Evolutionary conservation across 306 rosid genomes (phyloP).

Genomic region (Pachyrhizus erosus): DNA sequence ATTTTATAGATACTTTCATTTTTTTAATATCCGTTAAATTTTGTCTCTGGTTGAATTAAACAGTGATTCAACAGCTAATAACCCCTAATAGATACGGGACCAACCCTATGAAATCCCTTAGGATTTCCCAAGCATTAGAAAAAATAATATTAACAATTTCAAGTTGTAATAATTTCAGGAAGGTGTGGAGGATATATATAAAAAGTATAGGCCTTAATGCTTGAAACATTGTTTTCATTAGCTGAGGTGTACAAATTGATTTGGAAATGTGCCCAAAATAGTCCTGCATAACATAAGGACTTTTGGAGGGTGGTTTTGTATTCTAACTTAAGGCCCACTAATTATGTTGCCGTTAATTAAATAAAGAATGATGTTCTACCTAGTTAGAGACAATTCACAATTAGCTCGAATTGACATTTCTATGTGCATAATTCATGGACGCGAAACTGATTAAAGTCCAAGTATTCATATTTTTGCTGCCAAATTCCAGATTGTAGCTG

Average conservation of each 20-base stretch:
- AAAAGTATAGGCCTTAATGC: background rate
- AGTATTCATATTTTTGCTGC: background rate
- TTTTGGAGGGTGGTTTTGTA: background rate
- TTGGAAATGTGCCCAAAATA: conserved; percentile 35
- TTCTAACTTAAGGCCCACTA: conserved; percentile 8
- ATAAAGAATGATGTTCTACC: conserved; percentile 17
- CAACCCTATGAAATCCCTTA: conserved; percentile 25
- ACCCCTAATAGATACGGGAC: conserved; percentile 37
- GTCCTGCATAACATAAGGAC: conserved; percentile 19
- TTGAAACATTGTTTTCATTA: conserved; percentile 25
- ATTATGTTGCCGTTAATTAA: background rate
- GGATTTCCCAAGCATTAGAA: background rate
- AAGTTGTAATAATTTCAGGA: conserved; percentile 32
- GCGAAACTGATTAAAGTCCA: background rate
- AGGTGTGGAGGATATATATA: background rate
- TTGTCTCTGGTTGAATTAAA: conserved; percentile 12
- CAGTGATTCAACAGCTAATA: conserved; percentile 22
- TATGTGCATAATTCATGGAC: conserved; percentile 23
- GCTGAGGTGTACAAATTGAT: conserved; percentile 18
- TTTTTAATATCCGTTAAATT: background rate
- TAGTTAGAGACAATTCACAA: conserved; percentile 12
- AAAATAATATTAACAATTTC: conserved; percentile 4
- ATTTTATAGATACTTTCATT: conserved; percentile 22
- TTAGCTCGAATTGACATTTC: background rate
- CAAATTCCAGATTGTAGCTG: conserved; percentile 19